Base-by-base conservation (phyloP, 257 asterid genomes). In the Eucommia ulmoides region DNA sequence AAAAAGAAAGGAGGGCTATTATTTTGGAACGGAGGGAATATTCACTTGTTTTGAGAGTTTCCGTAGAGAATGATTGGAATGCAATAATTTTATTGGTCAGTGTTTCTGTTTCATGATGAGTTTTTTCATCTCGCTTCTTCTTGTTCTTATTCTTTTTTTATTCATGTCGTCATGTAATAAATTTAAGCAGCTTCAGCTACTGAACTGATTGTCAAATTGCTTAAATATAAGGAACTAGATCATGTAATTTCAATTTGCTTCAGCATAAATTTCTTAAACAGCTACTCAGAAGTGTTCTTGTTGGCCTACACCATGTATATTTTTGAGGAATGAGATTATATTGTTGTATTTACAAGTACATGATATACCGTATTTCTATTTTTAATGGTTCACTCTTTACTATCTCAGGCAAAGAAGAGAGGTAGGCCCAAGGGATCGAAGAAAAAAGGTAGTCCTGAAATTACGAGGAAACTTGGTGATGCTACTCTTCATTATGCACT, bases 351-450 rank as follows among this genome's bases (percentile, higher is more conserved):
- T 29, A 12, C 38, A 5, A 29, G 12, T 29, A 29, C 7, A 29
- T 5, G 12, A 29, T 29, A 5, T 29, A 5, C 38, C 38, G 7
- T 29, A 29, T 12, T 29, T 29, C 12, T 29, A 5, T 29, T 29
- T 12, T 29, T 29, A 5, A 5, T 12, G 7, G 7, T 12, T 29
- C 8, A 7, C 38, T 29, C 12, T 5, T 12, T 12, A 5, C 38
- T 29, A 7, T 29, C 12, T 29, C 65, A 74, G 89, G 33, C 52
- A 50, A 80, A 71, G 63, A 60, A 56, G 58, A 72, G 68, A 50
- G 96, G 96, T 20, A 67, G 93, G 60, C 69, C 66, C 48, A 87
- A 72, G 72, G 94, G 94, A 53, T 67, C 87, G 60, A 77, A 38
- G 65, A 78, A 57, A 29, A 87, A 78, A 68, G 65, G 23, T 44